Percentiles rank a stretch among this genome's conserved stretches.
These are phyloP conservation scores for Colletotrichum acutatum DNA, from an alignment of 2,329 filamentous ascomycete species.

Conservation along the genomic window DNA sequence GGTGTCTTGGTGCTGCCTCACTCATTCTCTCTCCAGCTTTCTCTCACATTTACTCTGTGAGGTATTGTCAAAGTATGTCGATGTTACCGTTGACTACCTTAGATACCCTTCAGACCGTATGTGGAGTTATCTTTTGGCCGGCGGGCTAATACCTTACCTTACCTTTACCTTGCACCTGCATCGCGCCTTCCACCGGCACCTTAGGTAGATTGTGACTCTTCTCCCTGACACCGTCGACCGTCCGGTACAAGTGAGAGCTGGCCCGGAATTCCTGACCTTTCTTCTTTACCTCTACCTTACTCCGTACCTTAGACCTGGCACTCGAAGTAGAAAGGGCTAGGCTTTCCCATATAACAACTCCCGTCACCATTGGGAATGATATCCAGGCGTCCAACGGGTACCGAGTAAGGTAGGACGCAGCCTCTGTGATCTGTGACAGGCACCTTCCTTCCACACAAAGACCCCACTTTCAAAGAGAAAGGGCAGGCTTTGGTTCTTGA, in stretches of 20 bases:
- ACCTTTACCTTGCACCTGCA: neutral
- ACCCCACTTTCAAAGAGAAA: neutral
- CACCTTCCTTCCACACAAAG: neutral
- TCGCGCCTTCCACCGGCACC: neutral
- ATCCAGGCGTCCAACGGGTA: neutral
- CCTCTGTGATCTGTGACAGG: neutral
- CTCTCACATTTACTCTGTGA: neutral
- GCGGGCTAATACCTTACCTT: constrained; percentile 3
- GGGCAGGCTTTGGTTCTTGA: neutral
- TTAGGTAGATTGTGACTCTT: neutral
- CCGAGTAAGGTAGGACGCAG: neutral
- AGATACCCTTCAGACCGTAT: neutral
- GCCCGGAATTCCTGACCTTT: neutral
- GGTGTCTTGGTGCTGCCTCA: neutral
- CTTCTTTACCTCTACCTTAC: neutral
- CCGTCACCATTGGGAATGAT: neutral
- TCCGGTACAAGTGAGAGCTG: neutral
- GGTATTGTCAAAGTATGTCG: neutral
- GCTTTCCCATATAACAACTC: neutral
- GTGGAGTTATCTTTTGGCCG: constrained; percentile 19
- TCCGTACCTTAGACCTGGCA: neutral
- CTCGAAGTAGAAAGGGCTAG: neutral
- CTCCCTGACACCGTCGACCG: constrained; percentile 8
- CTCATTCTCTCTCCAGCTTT: neutral
- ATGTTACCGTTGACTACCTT: neutral